Conservation (phyloP, 768 basidiomycete genomes). For the Coprinellus aureogranulatus region DNA sequence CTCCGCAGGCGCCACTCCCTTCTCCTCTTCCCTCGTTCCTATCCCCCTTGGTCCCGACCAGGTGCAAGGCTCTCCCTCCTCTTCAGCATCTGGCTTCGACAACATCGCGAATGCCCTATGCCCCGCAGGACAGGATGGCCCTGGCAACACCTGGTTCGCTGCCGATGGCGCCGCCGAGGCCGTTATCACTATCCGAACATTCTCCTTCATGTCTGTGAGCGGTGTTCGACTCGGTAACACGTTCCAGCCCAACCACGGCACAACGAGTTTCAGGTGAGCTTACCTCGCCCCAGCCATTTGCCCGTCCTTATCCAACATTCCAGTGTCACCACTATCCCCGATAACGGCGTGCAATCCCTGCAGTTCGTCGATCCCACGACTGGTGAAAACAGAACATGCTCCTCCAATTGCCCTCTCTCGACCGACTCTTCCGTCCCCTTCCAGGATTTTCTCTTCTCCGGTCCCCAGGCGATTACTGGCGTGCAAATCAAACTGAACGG, state of each 20-base stretch:
- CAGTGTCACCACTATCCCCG: conserved; percentile 86
- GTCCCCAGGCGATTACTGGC: conserved; percentile 71
- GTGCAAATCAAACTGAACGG: conserved; percentile 78
- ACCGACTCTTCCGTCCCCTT: conserved; percentile 75
- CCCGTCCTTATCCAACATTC: conserved; percentile 4
- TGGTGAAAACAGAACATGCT: conserved; percentile 75
- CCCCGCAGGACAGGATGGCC: conserved; percentile 76
- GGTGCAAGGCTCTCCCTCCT: conserved; percentile 57
- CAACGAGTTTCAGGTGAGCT: conserved; percentile 82
- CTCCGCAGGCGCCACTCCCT: conserved; percentile 78
- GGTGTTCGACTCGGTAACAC: conserved; percentile 93
- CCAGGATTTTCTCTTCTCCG: conserved; percentile 89
- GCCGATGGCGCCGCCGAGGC: conserved; percentile 61
- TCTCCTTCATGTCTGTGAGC: conserved; percentile 65
- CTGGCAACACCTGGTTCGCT: conserved; percentile 83
- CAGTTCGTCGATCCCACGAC: conserved; percentile 75
- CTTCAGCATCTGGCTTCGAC: conserved; percentile 56
- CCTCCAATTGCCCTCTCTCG: conserved; percentile 74
- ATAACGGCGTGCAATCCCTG: conserved; percentile 77
- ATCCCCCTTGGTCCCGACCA: conserved; percentile 58
- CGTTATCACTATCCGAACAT: conserved; percentile 75
- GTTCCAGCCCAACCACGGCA: conserved; percentile 75
- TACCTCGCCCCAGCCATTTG: too few relatives aligned
- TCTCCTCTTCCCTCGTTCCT: conserved; percentile 87
- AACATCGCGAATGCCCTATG: conserved; percentile 76